Evolutionary conservation across 1,284 basidiomycete species (phyloP).

Genomic region (Agroathelia rolfsii): DNA sequence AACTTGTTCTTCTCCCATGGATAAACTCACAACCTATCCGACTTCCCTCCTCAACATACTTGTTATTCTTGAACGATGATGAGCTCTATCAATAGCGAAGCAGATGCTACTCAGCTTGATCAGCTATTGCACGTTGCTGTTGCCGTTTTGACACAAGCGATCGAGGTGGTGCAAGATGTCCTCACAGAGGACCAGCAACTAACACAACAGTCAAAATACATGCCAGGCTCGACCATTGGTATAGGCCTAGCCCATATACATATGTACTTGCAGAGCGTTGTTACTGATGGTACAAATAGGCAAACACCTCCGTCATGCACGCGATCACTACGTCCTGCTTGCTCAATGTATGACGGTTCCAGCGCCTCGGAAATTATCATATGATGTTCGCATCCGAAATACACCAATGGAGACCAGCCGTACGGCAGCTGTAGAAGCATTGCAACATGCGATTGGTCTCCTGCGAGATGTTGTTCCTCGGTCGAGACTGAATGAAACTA

Average conservation of each 20-base stretch:
- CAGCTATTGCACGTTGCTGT: conserved; percentile 56
- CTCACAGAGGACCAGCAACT: conserved; percentile 61
- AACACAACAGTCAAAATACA: conserved; percentile 50
- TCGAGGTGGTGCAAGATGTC: conserved; percentile 57
- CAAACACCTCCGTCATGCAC: conserved; percentile 74
- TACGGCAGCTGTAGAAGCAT: conserved; percentile 43
- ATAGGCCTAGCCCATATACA: conserved; percentile 11
- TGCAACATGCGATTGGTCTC: conserved; percentile 45
- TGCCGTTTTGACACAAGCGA: conserved; percentile 56
- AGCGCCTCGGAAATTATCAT: conserved; percentile 51
- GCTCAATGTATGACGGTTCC: conserved; percentile 41
- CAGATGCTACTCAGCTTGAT: conserved; percentile 23
- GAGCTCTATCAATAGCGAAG: conserved; percentile 7
- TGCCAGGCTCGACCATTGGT: conserved; percentile 81
- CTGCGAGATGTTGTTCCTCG: conserved; percentile 44
- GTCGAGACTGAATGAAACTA: conserved; percentile 37
- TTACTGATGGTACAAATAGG: conserved; percentile 30
- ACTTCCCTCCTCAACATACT: too few relatives aligned
- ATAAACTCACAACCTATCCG: too few relatives aligned
- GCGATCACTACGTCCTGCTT: conserved; percentile 68
- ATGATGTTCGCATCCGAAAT: conserved; percentile 66
- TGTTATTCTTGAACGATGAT: conserved; percentile 1
- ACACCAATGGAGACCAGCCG: conserved; percentile 72
- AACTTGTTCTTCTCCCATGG: neutral
- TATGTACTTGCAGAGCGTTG: conserved; percentile 1